Evolutionary conservation across 352 stramenopile genomes (phyloP).

Genomic region (Pythium aristosporum): DNA sequence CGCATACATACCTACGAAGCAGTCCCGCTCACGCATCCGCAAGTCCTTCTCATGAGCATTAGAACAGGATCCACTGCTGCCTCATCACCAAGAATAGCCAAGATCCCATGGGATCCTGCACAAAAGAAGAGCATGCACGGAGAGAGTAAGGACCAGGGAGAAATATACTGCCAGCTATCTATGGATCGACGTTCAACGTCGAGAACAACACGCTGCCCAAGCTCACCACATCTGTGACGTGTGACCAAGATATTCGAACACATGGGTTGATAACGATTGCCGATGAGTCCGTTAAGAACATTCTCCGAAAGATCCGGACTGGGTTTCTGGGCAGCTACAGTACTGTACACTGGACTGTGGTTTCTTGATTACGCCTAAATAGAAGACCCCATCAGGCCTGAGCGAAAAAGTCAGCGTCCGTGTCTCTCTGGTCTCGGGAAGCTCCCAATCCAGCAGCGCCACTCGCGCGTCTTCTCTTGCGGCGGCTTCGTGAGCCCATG

Average conservation of each 20-base stretch:
- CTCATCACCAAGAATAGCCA: too few relatives aligned
- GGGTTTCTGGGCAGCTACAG: neutral
- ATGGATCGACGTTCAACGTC: too few relatives aligned
- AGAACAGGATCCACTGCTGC: too few relatives aligned
- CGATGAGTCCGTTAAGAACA: conserved; percentile 3
- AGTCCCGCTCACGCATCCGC: neutral
- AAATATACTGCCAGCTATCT: too few relatives aligned
- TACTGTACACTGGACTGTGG: conserved; percentile 1
- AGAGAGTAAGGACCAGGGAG: too few relatives aligned
- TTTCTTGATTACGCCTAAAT: conserved; percentile 5
- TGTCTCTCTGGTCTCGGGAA: conserved; percentile 1
- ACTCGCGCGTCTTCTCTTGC: neutral
- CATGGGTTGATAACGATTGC: conserved; percentile 23
- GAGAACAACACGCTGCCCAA: neutral
- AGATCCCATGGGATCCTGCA: too few relatives aligned
- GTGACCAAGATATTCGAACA: conserved; percentile 12
- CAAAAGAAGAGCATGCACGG: too few relatives aligned
- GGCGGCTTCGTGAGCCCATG: conserved; percentile 6
- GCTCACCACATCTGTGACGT: conserved; percentile 3
- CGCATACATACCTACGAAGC: neutral
- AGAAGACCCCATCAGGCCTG: neutral
- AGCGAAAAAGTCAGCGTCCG: conserved; percentile 13
- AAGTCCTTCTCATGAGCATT: too few relatives aligned
- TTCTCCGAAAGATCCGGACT: conserved; percentile 24
- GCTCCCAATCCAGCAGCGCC: neutral